Conservation (phyloP, 352 stramenopile species). For the Phytophthora citrophthora region DNA sequence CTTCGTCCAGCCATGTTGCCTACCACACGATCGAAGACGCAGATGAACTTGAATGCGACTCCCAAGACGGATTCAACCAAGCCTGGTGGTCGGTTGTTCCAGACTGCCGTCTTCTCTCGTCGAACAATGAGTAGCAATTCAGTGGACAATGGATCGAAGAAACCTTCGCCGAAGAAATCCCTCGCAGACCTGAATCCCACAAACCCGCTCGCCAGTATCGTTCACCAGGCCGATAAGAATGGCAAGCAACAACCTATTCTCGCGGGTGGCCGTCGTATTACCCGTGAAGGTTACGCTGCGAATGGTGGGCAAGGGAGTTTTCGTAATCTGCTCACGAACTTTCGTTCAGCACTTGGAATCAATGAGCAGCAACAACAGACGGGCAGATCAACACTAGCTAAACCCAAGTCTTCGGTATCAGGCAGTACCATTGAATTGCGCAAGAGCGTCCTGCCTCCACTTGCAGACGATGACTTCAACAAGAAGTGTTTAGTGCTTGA, state of each 20-base stretch:
- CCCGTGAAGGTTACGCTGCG: constrained; percentile 31
- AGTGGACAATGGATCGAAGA: constrained; percentile 35
- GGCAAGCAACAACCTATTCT: constrained; percentile 60
- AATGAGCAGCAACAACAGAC: constrained; percentile 61
- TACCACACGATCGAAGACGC: constrained; percentile 43
- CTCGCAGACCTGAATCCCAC: constrained; percentile 44
- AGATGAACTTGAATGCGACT: constrained; percentile 17
- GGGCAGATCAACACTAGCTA: constrained; percentile 26
- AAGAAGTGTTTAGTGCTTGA: constrained; percentile 95
- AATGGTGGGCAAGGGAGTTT: constrained; percentile 55
- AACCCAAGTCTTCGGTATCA: constrained; percentile 19
- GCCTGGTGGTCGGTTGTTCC: constrained; percentile 45
- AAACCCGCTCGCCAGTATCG: constrained; percentile 63
- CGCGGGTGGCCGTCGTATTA: constrained; percentile 22
- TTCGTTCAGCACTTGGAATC: constrained; percentile 69
- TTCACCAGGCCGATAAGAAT: constrained; percentile 70
- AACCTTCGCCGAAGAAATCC: constrained; percentile 43
- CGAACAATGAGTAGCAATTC: constrained; percentile 61
- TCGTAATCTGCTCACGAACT: constrained; percentile 71
- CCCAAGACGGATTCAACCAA: constrained; percentile 40
- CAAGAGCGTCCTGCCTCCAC: constrained; percentile 63
- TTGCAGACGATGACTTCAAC: constrained; percentile 52
- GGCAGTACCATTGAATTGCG: constrained; percentile 55
- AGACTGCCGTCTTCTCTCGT: constrained; percentile 72
- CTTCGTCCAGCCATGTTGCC: constrained; percentile 26